A percentile compares a stretch with the other conserved stretches of the same genome.
phyloP scores from a whole-genome alignment of 2,329 filamentous ascomycete species.

The Colletotrichum magnum region DNA sequence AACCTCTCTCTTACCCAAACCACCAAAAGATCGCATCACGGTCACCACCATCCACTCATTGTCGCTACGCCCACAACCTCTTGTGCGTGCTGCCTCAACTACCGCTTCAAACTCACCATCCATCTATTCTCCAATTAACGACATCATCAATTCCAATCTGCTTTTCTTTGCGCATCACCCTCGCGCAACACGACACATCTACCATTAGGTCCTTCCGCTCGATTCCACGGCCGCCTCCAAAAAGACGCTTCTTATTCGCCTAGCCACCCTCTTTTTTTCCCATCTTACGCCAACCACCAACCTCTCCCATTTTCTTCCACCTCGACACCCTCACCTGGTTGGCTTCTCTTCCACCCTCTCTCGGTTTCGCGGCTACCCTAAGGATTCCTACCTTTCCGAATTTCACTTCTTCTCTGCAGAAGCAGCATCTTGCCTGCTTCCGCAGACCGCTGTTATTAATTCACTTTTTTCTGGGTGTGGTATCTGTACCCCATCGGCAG shows the following conservation, averaged over 20 bases:
- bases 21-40: conserved; percentile 23
- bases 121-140: background rate
- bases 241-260: conserved; percentile 35
- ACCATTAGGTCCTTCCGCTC: conserved; percentile 25
- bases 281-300: conserved; percentile 33
- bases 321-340: conserved; percentile 13
- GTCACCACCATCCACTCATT: background rate
- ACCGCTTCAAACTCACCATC: background rate
- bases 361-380: conserved; percentile 7
- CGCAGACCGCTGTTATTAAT: conserved; percentile 36
- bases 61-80: background rate
- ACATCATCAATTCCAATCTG: conserved; percentile 5
- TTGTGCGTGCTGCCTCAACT: background rate
- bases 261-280: conserved; percentile 38
- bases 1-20: conserved; percentile 18
- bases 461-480: conserved; percentile 31
- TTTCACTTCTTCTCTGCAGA: conserved; percentile 29
- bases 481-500: conserved; percentile 27
- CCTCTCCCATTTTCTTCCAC: conserved; percentile 37
- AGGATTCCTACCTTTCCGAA: conserved; percentile 13
- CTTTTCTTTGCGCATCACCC: conserved; percentile 5
- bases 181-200: conserved; percentile 5
- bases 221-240: conserved; percentile 29
- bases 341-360: conserved; percentile 2
- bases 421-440: conserved; percentile 32